These are phyloP conservation scores for Arthrobotrys entomopaga DNA, from an alignment of 2,329 filamentous ascomycete genomes.

Conservation along the genomic window DNA sequence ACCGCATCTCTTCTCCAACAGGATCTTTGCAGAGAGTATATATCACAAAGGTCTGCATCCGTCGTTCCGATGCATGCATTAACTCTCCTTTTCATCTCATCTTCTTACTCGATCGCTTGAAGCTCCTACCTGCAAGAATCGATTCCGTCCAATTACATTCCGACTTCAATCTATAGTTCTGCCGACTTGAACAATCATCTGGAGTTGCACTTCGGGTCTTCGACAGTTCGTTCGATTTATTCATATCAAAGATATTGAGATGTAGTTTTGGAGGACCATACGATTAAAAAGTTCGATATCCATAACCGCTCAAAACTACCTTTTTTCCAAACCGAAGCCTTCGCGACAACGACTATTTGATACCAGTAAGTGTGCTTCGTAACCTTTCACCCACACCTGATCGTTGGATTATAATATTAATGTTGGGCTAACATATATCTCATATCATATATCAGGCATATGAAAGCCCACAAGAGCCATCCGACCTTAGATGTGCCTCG, in stretches of 20 bases:
- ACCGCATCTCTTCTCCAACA: slow-evolving; percentile 43
- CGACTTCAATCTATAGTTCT: slow-evolving; percentile 30
- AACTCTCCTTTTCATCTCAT: slow-evolving; percentile 48
- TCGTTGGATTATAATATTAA: too few species aligned
- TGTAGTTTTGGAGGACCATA: slow-evolving; percentile 33
- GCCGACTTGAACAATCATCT: slow-evolving; percentile 13
- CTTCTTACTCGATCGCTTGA: slow-evolving; percentile 53
- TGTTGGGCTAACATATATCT: background rate
- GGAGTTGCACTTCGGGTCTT: slow-evolving; percentile 31
- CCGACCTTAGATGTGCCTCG: slow-evolving; percentile 48
- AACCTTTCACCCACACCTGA: too few species aligned
- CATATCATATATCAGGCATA: slow-evolving; percentile 13
- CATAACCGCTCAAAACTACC: slow-evolving; percentile 13
- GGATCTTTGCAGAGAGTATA: slow-evolving; percentile 45
- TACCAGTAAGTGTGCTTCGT: too few species aligned
- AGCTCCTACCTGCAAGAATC: slow-evolving; percentile 38
- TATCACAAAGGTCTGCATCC: slow-evolving; percentile 40
- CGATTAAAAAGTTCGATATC: slow-evolving; percentile 7
- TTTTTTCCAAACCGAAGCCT: background rate
- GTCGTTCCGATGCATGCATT: slow-evolving; percentile 50
- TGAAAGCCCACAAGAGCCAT: slow-evolving; percentile 24
- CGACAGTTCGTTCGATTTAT: slow-evolving; percentile 22
- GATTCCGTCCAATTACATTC: slow-evolving; percentile 42
- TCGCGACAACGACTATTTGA: too few species aligned
- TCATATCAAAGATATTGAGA: slow-evolving; percentile 28